Conservation (phyloP, 805 yeast genomes). For the Sporopachydermia lactativora region DNA sequence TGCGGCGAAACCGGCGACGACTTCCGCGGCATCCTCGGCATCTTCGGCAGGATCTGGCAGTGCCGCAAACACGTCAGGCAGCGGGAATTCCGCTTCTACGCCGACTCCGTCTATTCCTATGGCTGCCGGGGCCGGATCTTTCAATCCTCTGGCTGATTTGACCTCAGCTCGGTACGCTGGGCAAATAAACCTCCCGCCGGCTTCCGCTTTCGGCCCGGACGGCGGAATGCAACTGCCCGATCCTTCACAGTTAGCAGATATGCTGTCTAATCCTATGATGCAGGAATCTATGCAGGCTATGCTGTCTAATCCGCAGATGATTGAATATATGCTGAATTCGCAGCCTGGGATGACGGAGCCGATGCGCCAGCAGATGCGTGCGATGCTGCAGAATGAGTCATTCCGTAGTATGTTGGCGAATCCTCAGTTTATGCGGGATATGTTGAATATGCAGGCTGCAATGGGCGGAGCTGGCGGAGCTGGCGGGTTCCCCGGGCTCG, state of each 20-base stretch:
- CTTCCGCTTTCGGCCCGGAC: constrained; percentile 86
- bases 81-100: constrained; percentile 11
- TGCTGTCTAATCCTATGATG: constrained; percentile 72
- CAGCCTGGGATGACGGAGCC: constrained; percentile 65
- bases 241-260: constrained; percentile 56
- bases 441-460: constrained; percentile 60
- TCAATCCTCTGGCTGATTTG: constrained; percentile 80
- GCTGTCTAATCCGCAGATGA: constrained; percentile 79
- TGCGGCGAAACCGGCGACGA: constrained; percentile 29
- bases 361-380: constrained; percentile 83
- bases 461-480: constrained; percentile 24
- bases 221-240: constrained; percentile 81
- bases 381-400: constrained; percentile 71
- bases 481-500: constrained; percentile 18
- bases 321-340: constrained; percentile 66
- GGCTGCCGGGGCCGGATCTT: constrained; percentile 78
- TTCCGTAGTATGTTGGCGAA: constrained; percentile 69
- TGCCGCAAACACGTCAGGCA: constrained; percentile 11
- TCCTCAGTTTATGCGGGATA: constrained; percentile 73
- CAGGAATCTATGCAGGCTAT: constrained; percentile 73
- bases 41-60: constrained; percentile 15
- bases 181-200: constrained; percentile 72
- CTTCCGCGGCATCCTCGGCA: constrained; percentile 13
- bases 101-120: constrained; percentile 42
- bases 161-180: constrained; percentile 97